Percentiles rank a stretch among this genome's conserved stretches.
Conservation (phyloP, 1,284 basidiomycete species). For the Fomes fomentarius region DNA sequence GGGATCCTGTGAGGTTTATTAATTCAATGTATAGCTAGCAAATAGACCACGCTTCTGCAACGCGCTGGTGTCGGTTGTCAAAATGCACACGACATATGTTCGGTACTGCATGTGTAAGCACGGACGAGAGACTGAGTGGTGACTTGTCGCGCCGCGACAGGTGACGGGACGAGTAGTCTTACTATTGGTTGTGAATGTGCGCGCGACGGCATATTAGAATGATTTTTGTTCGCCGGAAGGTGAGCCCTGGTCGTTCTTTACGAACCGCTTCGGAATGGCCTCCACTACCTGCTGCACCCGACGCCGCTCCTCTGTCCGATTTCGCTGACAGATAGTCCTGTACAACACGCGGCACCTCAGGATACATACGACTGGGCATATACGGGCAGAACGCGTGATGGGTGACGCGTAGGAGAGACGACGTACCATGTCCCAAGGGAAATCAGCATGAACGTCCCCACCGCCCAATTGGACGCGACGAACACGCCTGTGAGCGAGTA, state of each 20-base stretch:
- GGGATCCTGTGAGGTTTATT: background rate
- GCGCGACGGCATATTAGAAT: slow-evolving; percentile 1
- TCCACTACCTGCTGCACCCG: slow-evolving; percentile 62
- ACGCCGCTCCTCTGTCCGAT: slow-evolving; percentile 55
- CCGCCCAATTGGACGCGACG: slow-evolving; percentile 56
- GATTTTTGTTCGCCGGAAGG: slow-evolving; percentile 8
- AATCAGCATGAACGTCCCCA: slow-evolving; percentile 55
- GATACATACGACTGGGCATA: background rate
- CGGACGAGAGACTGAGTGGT: too few species aligned
- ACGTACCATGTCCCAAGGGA: slow-evolving; percentile 54
- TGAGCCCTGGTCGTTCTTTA: slow-evolving; percentile 42
- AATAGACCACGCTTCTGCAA: background rate
- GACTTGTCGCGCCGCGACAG: too few species aligned
- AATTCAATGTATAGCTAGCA: background rate
- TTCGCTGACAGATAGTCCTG: slow-evolving; percentile 68
- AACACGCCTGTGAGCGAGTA: slow-evolving; percentile 39
- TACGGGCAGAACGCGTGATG: background rate
- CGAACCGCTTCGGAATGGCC: slow-evolving; percentile 56
- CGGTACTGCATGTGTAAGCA: background rate
- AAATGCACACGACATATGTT: background rate
- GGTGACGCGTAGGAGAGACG: background rate
- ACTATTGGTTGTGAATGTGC: background rate
- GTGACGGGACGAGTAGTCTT: too few species aligned
- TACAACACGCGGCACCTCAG: background rate
- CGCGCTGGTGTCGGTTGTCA: background rate